These are phyloP conservation scores for Gyromitra esculenta DNA, from an alignment of 2,329 filamentous ascomycete species.

Conservation along the genomic window DNA sequence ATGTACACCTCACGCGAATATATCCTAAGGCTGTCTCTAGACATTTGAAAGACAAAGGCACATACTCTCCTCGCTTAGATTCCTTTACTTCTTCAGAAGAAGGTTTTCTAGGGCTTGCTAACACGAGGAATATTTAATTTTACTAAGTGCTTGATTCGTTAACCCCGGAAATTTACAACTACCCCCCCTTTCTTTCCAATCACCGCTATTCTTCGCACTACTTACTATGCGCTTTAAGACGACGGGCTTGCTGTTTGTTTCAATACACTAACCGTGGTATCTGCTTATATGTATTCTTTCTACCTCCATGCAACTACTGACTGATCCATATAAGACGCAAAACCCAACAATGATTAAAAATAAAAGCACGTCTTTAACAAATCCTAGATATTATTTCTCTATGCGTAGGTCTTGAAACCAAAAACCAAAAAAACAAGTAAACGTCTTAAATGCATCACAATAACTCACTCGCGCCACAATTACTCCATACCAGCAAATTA, in stretches of 20 bases:
- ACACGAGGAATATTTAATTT: too few relatives aligned
- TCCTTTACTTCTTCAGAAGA: too few relatives aligned
- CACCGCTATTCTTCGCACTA: too few relatives aligned
- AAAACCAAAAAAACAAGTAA: not conserved
- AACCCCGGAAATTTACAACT: too few relatives aligned
- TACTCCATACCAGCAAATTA: conserved; percentile 48
- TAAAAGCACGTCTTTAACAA: not conserved
- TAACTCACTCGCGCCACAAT: not conserved
- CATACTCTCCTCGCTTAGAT: too few relatives aligned
- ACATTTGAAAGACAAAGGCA: too few relatives aligned
- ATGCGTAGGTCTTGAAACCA: not conserved
- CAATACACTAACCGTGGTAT: not conserved
- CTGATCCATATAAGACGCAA: not conserved
- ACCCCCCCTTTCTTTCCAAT: too few relatives aligned
- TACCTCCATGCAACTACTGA: not conserved
- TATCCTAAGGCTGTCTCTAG: too few relatives aligned
- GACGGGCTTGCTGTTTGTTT: not conserved
- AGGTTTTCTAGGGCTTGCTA: too few relatives aligned
- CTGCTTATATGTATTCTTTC: not conserved
- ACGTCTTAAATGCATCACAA: not conserved
- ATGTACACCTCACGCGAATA: too few relatives aligned
- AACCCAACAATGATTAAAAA: not conserved
- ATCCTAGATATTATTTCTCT: not conserved
- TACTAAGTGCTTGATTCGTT: too few relatives aligned
- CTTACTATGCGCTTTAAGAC: not conserved